Base-by-base conservation (phyloP, 768 basidiomycete genomes). In the Termitomyces sp. region DNA sequence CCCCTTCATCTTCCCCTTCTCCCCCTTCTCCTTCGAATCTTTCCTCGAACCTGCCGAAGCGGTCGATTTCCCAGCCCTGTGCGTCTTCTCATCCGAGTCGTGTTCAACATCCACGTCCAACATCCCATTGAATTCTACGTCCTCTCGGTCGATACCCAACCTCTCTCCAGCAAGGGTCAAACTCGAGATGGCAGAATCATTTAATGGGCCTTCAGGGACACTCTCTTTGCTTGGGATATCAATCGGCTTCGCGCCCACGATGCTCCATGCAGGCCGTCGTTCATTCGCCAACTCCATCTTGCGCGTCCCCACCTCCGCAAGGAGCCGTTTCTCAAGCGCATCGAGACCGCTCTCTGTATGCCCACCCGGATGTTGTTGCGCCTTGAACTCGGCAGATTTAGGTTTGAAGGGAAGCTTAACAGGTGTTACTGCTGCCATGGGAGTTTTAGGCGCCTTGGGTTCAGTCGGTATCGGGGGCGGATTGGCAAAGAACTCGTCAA, bases 251-350 rank as follows among this genome's bases (percentile, higher is more conserved):
- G 46, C 60, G 15, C 62, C 65, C 25, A 68, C 52, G 6, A 76
- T 64, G 47, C 63, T 65, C 53, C 73, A 60, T 22, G 70, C 71
- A 7, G 70, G 67, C 20, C 61, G 58, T 50, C 64, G 59, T 35
- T 71, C 66, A 31, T 59, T 64, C 10, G 15, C 39, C 4, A 63
- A 59, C 25, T 73, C 74, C 5, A 72, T 53, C 63, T 80, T 80
- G 47, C 84, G 76, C 18, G 89, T 91, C 25, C 89, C 89, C 7
- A 91, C 89, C 61, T 91, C 83, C 0, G 81, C 83, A 0, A 87
- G 68, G 3, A 92, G 70, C 49, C 83, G 74, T 45, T 81, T 74
- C 64, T 92, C 89, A 7, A 92, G 70, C 3, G 84, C 89, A 58
- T 92, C 89, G 3, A 92, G 70, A 9, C 89, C 89, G 47, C 75